Evolutionary conservation across 495 filamentous ascomycete species (phyloP).

Genomic region (Aspergillus hancockii): DNA sequence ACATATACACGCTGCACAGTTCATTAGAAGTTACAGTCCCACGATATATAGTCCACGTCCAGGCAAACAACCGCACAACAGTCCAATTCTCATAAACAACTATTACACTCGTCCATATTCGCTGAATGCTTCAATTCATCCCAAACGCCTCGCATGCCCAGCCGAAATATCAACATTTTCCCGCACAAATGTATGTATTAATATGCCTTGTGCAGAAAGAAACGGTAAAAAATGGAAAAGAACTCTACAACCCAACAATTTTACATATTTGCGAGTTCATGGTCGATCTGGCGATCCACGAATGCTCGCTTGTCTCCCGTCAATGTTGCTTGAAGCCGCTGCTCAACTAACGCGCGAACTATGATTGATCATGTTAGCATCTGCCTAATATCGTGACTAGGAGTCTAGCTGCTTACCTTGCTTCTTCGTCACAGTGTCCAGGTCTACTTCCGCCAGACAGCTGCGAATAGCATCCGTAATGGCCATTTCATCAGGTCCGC

Average conservation of each 20-base stretch:
- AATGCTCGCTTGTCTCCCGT: constrained; percentile 78
- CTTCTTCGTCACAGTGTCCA: constrained; percentile 97
- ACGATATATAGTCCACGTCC: background rate
- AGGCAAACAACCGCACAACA: background rate
- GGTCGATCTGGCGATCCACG: constrained; percentile 89
- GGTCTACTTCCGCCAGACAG: constrained; percentile 85
- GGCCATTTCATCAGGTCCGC: constrained; percentile 67
- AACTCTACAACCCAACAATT: constrained; percentile 52
- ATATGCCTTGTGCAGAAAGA: constrained; percentile 2
- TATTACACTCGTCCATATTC: constrained; percentile 19
- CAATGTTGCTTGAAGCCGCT: constrained; percentile 84
- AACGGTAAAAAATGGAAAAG: constrained; percentile 13
- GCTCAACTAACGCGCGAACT: constrained; percentile 87
- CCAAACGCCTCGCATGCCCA: constrained; percentile 37
- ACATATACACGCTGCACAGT: background rate
- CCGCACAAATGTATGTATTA: constrained; percentile 6
- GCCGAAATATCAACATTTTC: constrained; percentile 15
- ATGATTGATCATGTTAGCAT: constrained; percentile 24
- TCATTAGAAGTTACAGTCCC: background rate
- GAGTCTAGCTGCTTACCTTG: constrained; percentile 57
- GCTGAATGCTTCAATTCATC: constrained; percentile 28
- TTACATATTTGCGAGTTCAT: constrained; percentile 90
- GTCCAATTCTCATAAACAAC: constrained; percentile 3
- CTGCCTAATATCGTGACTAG: background rate
- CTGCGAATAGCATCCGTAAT: constrained; percentile 82